Conservation (phyloP, 2,329 filamentous ascomycete species). For the Bipolaris cookei region DNA sequence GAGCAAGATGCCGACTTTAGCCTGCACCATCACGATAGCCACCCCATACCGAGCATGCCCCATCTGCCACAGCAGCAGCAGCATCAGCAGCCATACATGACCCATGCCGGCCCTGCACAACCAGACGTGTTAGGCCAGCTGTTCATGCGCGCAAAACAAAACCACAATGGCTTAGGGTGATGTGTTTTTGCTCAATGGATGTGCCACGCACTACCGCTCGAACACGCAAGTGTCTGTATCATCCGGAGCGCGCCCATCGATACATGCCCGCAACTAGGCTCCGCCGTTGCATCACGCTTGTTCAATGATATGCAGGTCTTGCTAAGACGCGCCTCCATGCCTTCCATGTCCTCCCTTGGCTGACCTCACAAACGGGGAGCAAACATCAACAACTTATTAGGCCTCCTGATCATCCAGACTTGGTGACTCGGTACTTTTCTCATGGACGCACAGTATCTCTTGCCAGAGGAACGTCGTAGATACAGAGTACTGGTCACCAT, state of each 20-base stretch:
- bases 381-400: slow-evolving; percentile 2
- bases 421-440: slow-evolving; percentile 6
- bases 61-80: slow-evolving; percentile 52
- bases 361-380: slow-evolving; percentile 9
- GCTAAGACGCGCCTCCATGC: slow-evolving; percentile 9
- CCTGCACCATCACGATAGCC: slow-evolving; percentile 53
- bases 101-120: slow-evolving; percentile 28
- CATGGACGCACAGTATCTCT: slow-evolving; percentile 12
- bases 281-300: no score
- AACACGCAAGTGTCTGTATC: not conserved
- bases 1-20: slow-evolving; percentile 60
- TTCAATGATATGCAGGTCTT: no score
- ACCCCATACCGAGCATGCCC: slow-evolving; percentile 29
- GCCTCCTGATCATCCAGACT: slow-evolving; percentile 4
- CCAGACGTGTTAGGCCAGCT: slow-evolving; percentile 44
- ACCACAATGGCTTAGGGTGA: slow-evolving; percentile 43
- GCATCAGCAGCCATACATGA: slow-evolving; percentile 40
- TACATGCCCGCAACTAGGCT: not conserved
- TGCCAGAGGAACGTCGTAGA: slow-evolving; percentile 8
- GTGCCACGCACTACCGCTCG: not conserved
- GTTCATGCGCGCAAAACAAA: slow-evolving; percentile 46
- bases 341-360: not conserved
- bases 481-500: slow-evolving; percentile 1
- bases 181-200: not conserved
- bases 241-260: not conserved